A percentile compares a stretch with the other conserved stretches of the same genome.
phyloP scores from a whole-genome alignment of 345 rosid species.

The Passiflora organensis region DNA sequence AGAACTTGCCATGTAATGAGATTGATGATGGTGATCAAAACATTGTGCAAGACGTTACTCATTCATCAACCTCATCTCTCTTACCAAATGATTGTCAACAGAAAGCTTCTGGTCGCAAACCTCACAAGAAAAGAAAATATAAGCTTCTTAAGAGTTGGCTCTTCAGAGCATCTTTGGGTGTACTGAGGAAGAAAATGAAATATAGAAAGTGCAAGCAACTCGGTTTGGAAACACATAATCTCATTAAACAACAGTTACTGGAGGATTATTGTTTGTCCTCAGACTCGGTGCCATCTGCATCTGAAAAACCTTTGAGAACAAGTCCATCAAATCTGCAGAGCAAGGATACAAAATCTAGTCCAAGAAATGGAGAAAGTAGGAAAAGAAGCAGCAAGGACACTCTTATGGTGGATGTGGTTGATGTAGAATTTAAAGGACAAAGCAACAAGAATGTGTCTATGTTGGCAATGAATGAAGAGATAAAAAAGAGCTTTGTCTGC shows the following conservation, averaged over 20 bases:
- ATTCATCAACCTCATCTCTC: conserved; percentile 8
- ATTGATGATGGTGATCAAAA: conserved; percentile 23
- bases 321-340: conserved; percentile 19
- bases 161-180: conserved; percentile 27
- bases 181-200: conserved; percentile 44
- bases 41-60: conserved; percentile 14
- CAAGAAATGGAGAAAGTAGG: conserved; percentile 16
- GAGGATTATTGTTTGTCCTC: conserved; percentile 19
- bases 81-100: conserved; percentile 18
- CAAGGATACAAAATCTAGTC: conserved; percentile 12
- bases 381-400: conserved; percentile 21
- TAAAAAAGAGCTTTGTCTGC: conserved; percentile 12
- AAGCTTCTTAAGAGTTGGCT: conserved; percentile 36
- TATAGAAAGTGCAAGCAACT: conserved; percentile 41
- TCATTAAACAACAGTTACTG: conserved; percentile 30
- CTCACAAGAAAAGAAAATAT: conserved; percentile 32
- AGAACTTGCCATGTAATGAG: conserved; percentile 18
- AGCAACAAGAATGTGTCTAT: conserved; percentile 38
- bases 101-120: conserved; percentile 19
- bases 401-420: conserved; percentile 13
- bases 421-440: conserved; percentile 36
- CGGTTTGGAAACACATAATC: conserved; percentile 14
- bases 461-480: conserved; percentile 31
- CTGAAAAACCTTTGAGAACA: conserved; percentile 23
- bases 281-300: conserved; percentile 51